These are phyloP conservation scores for Euptelea pleiosperma DNA, from an alignment of 164 flowering plant species.

Conservation along the genomic window DNA sequence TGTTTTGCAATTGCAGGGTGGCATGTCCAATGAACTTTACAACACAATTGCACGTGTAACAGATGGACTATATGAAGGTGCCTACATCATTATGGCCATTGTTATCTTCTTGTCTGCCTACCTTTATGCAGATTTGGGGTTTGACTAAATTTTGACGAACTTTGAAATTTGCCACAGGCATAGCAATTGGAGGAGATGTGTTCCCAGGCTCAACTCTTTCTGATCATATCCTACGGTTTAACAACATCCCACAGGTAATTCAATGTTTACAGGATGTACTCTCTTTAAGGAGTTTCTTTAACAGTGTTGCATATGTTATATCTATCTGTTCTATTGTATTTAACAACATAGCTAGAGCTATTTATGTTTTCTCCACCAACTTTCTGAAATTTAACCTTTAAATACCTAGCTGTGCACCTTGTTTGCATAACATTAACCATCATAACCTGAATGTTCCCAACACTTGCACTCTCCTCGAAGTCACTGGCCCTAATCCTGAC, in stretches of 20 bases:
- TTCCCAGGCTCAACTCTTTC: constrained; percentile 99
- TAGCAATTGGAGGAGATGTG: constrained; percentile 99
- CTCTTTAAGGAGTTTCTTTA: too few relatives aligned
- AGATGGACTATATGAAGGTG: constrained; percentile 98
- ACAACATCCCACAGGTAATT: constrained; percentile 93
- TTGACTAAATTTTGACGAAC: background rate
- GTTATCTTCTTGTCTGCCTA: background rate
- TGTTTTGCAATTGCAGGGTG: constrained; percentile 65
- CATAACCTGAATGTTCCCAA: too few relatives aligned
- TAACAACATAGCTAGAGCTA: too few relatives aligned
- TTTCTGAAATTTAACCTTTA: too few relatives aligned
- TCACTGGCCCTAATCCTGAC: too few relatives aligned
- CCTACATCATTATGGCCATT: background rate
- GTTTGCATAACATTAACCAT: too few relatives aligned
- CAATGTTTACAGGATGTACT: background rate
- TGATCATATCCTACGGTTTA: constrained; percentile 91
- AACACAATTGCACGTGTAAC: constrained; percentile 95
- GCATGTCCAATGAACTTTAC: constrained; percentile 97
- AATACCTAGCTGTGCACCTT: too few relatives aligned
- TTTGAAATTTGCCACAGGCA: constrained; percentile 45
- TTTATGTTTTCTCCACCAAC: too few relatives aligned
- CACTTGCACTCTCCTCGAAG: too few relatives aligned
- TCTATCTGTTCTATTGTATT: too few relatives aligned
- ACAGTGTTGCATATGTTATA: too few relatives aligned
- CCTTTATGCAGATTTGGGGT: background rate